Percentiles rank a stretch among this genome's conserved stretches.
These are phyloP conservation scores for Cladosporium oxysporum DNA, from an alignment of 2,329 filamentous ascomycete species.

Conservation along the genomic window DNA sequence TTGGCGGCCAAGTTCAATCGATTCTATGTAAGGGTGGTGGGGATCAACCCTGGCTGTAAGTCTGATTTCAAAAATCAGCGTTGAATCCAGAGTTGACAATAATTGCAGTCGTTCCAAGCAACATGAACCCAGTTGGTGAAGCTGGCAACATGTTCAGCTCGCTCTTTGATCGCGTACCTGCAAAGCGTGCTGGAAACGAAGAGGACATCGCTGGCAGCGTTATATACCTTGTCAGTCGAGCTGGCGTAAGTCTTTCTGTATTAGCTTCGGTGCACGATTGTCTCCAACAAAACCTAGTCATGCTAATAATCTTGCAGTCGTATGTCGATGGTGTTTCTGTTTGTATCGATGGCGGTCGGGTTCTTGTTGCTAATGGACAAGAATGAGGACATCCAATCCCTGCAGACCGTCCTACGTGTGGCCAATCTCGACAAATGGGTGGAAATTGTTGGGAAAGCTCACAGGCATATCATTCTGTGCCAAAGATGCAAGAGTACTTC, in stretches of 20 bases:
- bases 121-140: constrained; percentile 47
- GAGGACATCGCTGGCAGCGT: constrained; percentile 49
- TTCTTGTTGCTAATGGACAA: constrained; percentile 43
- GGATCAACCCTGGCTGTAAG: constrained; percentile 50
- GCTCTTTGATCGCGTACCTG: constrained; percentile 40
- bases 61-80: constrained; percentile 8
- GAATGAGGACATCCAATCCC: not conserved
- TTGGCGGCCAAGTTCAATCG: constrained; percentile 52
- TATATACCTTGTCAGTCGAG: constrained; percentile 46
- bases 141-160: constrained; percentile 45
- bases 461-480: not conserved
- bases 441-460: no score
- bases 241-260: constrained; percentile 38
- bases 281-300: not conserved
- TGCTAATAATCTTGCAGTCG: constrained; percentile 32
- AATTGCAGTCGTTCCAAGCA: constrained; percentile 44
- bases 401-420: not conserved
- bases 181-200: constrained; percentile 41
- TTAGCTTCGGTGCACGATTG: not conserved
- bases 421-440: no score
- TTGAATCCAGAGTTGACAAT: not conserved
- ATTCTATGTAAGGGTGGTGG: constrained; percentile 47
- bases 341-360: constrained; percentile 45
- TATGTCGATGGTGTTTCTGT: constrained; percentile 45
- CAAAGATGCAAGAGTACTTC: not conserved